These are phyloP conservation scores for Orbilia oligospora DNA, from an alignment of 2,329 filamentous ascomycete genomes.

Conservation along the genomic window DNA sequence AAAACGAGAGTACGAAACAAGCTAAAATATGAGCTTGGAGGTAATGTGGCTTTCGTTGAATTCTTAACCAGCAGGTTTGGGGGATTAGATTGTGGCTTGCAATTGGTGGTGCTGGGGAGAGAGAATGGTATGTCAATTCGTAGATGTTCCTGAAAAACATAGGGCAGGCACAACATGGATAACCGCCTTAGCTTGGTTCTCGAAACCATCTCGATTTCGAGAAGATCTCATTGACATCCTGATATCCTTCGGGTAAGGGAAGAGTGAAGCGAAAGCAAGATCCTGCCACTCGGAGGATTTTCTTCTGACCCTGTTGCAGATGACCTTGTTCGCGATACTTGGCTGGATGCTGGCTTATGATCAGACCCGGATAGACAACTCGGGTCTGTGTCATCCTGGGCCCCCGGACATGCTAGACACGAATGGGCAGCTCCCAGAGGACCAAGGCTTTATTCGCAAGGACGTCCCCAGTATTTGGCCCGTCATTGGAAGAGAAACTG, in stretches of 20 bases:
- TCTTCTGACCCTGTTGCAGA: slow-evolving; percentile 60
- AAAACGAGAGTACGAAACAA: slow-evolving; percentile 25
- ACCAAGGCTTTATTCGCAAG: slow-evolving; percentile 37
- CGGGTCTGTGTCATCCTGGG: slow-evolving; percentile 61
- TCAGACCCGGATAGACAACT: slow-evolving; percentile 60
- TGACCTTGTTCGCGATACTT: slow-evolving; percentile 60
- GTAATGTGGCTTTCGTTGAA: slow-evolving; percentile 44
- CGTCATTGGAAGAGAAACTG: slow-evolving; percentile 33
- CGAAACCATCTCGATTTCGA: slow-evolving; percentile 54
- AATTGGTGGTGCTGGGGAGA: neutral
- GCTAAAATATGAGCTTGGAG: slow-evolving; percentile 19
- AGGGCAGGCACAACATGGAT: slow-evolving; percentile 50
- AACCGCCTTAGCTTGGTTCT: slow-evolving; percentile 51
- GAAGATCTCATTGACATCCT: slow-evolving; percentile 60
- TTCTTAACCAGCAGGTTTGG: neutral
- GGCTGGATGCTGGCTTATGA: slow-evolving; percentile 60
- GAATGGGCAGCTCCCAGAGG: slow-evolving; percentile 58
- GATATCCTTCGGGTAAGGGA: slow-evolving; percentile 60
- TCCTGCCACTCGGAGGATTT: slow-evolving; percentile 62
- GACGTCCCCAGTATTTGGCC: slow-evolving; percentile 34
- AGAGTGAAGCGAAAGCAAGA: slow-evolving; percentile 61
- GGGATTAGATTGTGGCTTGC: slow-evolving; percentile 37
- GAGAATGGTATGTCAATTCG: slow-evolving; percentile 21
- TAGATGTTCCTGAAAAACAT: slow-evolving; percentile 56
- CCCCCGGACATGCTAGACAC: slow-evolving; percentile 56